Percentiles rank a stretch among this genome's conserved stretches.
Evolutionary conservation across 352 stramenopile genomes (phyloP).

Genomic region (Globisporangium heterothallicum): DNA sequence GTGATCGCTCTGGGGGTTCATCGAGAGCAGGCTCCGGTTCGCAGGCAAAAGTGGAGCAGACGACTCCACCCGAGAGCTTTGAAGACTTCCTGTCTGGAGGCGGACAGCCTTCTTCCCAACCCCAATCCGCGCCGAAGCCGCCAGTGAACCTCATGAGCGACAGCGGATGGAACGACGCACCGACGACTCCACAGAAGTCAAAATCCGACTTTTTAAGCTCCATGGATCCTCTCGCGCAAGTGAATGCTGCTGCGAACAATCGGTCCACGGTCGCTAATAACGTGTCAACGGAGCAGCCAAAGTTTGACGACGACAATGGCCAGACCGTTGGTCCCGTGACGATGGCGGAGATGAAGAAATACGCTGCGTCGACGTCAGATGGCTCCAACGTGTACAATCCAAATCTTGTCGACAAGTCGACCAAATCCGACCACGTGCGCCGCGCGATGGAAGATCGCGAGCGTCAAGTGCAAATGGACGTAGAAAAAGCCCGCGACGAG

Average conservation of each 20-base stretch:
- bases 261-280: background rate
- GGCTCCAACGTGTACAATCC: slow-evolving; percentile 84
- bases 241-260: slow-evolving; percentile 14
- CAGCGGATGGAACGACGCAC: slow-evolving; percentile 38
- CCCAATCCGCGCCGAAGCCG: slow-evolving; percentile 11
- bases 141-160: slow-evolving; percentile 75
- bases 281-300: slow-evolving; percentile 35
- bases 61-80: slow-evolving; percentile 35
- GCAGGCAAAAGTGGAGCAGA: slow-evolving; percentile 15
- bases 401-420: slow-evolving; percentile 79
- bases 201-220: slow-evolving; percentile 51
- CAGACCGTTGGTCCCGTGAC: slow-evolving; percentile 80
- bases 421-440: slow-evolving; percentile 68
- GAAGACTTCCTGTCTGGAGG: slow-evolving; percentile 75
- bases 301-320: slow-evolving; percentile 74
- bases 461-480: slow-evolving; percentile 57
- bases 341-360: slow-evolving; percentile 78
- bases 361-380: slow-evolving; percentile 56
- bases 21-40: slow-evolving; percentile 31
- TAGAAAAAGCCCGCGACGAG: slow-evolving; percentile 71
- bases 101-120: slow-evolving; percentile 5
- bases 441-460: slow-evolving; percentile 84
- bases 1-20: slow-evolving; percentile 12
- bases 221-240: slow-evolving; percentile 60
- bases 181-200: slow-evolving; percentile 22